Percentiles rank a stretch among this genome's conserved stretches.
Evolutionary conservation across 345 rosid genomes (phyloP).

Genomic region (Moringa oleifera): DNA sequence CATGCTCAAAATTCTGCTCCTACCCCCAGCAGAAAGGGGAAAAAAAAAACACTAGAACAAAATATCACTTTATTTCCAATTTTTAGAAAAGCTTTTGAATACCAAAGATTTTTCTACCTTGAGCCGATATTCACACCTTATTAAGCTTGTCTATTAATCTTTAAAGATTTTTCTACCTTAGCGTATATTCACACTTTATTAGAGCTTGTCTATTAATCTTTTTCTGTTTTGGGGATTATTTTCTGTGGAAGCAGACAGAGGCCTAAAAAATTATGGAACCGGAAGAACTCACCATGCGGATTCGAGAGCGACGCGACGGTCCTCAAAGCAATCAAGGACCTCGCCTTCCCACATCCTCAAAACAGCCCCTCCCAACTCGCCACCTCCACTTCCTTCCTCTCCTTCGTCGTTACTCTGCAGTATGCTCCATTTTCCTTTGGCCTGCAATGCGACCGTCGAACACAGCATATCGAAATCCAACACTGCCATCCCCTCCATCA

Average conservation of each 20-base stretch:
- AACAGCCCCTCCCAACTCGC: conserved; percentile 55
- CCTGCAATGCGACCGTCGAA: conserved; percentile 84
- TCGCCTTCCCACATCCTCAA: conserved; percentile 97
- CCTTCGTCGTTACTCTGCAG: conserved; percentile 27
- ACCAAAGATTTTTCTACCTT: too few relatives aligned
- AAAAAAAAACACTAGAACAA: too few relatives aligned
- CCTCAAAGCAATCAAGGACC: conserved; percentile 69
- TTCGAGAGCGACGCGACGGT: conserved; percentile 72
- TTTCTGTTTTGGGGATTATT: neutral
- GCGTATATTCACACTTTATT: neutral
- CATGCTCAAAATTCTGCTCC: too few relatives aligned
- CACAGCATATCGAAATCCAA: conserved; percentile 89
- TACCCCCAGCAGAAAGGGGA: too few relatives aligned
- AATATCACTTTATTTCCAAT: too few relatives aligned
- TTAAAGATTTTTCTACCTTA: neutral
- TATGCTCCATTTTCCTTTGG: conserved; percentile 79
- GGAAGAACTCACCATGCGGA: conserved; percentile 55
- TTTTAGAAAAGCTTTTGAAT: too few relatives aligned
- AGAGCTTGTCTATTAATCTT: neutral
- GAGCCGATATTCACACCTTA: too few relatives aligned
- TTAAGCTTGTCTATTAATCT: too few relatives aligned
- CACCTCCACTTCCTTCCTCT: conserved; percentile 30
- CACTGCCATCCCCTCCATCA: conserved; percentile 59
- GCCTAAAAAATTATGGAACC: neutral
- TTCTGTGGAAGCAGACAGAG: neutral